These are phyloP conservation scores for Daldinia bambusicola DNA, from an alignment of 495 filamentous ascomycete genomes.

Conservation along the genomic window DNA sequence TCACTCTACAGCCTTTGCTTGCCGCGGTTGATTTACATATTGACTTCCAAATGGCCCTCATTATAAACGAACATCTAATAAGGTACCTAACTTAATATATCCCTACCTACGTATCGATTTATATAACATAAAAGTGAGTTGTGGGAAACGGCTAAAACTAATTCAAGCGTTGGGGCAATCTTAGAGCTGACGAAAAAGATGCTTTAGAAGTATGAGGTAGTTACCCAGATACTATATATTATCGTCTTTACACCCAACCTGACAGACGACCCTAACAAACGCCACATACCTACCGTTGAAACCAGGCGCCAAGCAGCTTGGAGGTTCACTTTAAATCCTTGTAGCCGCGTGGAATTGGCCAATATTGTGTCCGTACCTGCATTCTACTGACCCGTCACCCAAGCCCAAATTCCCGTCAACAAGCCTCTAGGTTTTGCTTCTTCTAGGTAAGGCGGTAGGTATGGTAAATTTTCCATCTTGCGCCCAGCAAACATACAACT, in stretches of 20 bases:
- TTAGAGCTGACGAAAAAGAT: background rate
- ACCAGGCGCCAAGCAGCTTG: constrained; percentile 13
- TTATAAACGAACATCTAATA: too few relatives aligned
- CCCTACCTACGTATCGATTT: background rate
- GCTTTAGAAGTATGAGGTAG: background rate
- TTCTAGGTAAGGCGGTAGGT: constrained; percentile 10
- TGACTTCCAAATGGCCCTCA: background rate
- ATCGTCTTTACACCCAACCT: background rate
- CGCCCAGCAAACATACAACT: background rate
- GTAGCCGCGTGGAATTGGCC: constrained; percentile 36
- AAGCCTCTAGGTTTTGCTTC: constrained; percentile 10
- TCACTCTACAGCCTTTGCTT: background rate
- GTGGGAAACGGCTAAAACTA: background rate
- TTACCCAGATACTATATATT: background rate
- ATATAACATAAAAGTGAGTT: background rate
- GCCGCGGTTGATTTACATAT: background rate
- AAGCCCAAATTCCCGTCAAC: constrained; percentile 6
- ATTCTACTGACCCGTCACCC: background rate
- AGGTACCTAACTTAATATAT: background rate
- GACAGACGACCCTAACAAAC: background rate
- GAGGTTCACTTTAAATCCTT: constrained; percentile 29
- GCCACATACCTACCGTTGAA: constrained; percentile 18
- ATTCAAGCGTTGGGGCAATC: background rate
- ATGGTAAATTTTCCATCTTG: too few relatives aligned
- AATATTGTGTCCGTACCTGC: background rate